Evolutionary conservation across 2,329 filamentous ascomycete genomes (phyloP).

Genomic region (Aplosporella prunicola): DNA sequence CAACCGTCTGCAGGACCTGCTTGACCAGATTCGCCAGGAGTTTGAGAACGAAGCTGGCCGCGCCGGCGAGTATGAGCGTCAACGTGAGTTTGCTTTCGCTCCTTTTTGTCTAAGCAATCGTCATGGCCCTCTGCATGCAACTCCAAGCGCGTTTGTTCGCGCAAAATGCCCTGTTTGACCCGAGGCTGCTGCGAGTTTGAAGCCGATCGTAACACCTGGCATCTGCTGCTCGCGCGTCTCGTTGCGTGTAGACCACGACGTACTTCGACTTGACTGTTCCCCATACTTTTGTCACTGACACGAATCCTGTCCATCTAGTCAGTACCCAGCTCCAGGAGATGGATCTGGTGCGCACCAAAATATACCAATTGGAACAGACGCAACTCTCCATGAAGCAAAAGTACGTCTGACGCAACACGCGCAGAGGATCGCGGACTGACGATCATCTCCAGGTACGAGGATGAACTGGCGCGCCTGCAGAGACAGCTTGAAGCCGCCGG

Average conservation of each 20-base stretch:
- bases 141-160: too few relatives aligned
- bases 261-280: too few relatives aligned
- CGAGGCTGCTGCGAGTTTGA: too few relatives aligned
- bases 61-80: constrained; percentile 81
- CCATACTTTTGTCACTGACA: neutral
- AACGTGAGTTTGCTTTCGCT: constrained; percentile 57
- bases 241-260: too few relatives aligned
- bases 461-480: constrained; percentile 75
- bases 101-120: constrained; percentile 2
- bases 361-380: constrained; percentile 84
- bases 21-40: constrained; percentile 83
- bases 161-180: neutral
- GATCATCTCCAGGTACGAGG: constrained; percentile 70
- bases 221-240: too few relatives aligned
- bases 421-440: neutral
- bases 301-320: constrained; percentile 44
- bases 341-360: constrained; percentile 85
- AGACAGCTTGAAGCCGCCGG: constrained; percentile 74
- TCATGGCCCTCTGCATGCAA: neutral
- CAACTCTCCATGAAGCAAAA: constrained; percentile 85
- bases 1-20: constrained; percentile 75
- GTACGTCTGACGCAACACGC: too few relatives aligned
- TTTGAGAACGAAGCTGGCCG: constrained; percentile 78
- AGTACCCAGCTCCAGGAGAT: constrained; percentile 88
- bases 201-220: too few relatives aligned